Evolutionary conservation across 768 basidiomycete genomes (phyloP), one percentile per base, ranked within the genome.

Genomic region (Cyclocybe cylindracea): DNA sequence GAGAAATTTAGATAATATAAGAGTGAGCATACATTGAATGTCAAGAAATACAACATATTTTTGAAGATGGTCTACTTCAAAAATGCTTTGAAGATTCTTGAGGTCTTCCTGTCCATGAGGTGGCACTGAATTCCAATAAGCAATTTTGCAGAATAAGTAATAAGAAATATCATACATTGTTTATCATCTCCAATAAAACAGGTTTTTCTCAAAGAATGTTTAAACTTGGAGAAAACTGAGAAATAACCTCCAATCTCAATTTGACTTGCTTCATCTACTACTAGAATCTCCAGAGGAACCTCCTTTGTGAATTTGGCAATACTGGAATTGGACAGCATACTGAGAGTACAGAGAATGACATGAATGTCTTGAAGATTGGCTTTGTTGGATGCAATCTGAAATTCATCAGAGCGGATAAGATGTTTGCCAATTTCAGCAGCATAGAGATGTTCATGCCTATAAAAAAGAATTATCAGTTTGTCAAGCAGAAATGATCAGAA

Each of bases 371-470:
- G 57, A 6, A 80, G 56, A 34, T 64, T 54, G 33, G 45, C 14
- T 29, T 51, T 48, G 5, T 48, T 11, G 8, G 61, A 45, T 11
- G 69, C 44, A 5, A 10, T 43, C 2, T 10, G 38, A 53, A 81
- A 78, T 2, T 62, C 51, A 49, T 71, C 65, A 38, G 84, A 83
- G 2, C 72, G 64, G 35, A 93, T 85, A 4, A 84, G 67, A 47
- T 87, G 76, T 5, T 59, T 50, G 14, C 63, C 35, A 34, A 89
- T 68, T 9, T 73, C 60, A 2, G 58, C 43, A 37, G 40, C 50
- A 64, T 93, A 93, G 0, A 91, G 68, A 63, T 92, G 87, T 51
- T 90, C 89, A 77, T 93, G 89, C 91, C 91, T 92, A 46, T 37
- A 35, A 46, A 39, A 24, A 36, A 14, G 24, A 35, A 31, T 3